Base-by-base conservation (phyloP, 345 rosid species). In the Eucalyptus pauciflora region DNA sequence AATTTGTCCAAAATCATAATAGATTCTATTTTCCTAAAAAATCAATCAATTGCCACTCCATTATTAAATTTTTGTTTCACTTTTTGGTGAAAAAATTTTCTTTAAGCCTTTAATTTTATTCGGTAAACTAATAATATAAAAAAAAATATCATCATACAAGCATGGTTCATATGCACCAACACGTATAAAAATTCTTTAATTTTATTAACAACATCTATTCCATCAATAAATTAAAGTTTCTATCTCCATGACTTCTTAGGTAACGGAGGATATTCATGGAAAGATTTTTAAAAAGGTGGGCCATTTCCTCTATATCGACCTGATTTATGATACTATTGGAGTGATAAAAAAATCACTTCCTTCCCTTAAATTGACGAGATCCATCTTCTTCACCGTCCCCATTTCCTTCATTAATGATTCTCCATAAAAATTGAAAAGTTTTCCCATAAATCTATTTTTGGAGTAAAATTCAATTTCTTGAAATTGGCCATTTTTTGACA, bases 391-490 rank as follows among this genome's bases (percentile, higher is more conserved):
- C 14, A 2, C 46, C 3, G 7, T 76, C 27, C 1, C 83, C 46
- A 76, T 20, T 41, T 41, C 43, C 46, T 37, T 1, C 45, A 33
- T 33, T 33, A n/a, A 31, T 31, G 11, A 67, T 15, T 67, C 41
- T 67, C 24, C 80, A 16, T 31, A 33, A 16, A n/a, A 67, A 67
- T 14, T 4, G 0, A 4, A 14, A 31, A 1, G 0, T 0, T n/a
- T 69, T 33, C 12, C 80, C 22, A 14, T 16, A 76, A 37, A 76
- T 37, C 27, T 37, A 76, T 76, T 64, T 76, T 37, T 9, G 25
- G 46, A 37, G 8, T 18, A 18, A 76, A 76, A 18, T 11, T 76
- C 27, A 10, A 20, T 10, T 10, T 76, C 27, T 22, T 18, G 83
- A 37, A 71, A 33, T 37, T 37, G 45, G 24, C 41, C 11, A 16